Base-by-base conservation (phyloP, 2,329 filamentous ascomycete genomes). In the Pyricularia sp. region DNA sequence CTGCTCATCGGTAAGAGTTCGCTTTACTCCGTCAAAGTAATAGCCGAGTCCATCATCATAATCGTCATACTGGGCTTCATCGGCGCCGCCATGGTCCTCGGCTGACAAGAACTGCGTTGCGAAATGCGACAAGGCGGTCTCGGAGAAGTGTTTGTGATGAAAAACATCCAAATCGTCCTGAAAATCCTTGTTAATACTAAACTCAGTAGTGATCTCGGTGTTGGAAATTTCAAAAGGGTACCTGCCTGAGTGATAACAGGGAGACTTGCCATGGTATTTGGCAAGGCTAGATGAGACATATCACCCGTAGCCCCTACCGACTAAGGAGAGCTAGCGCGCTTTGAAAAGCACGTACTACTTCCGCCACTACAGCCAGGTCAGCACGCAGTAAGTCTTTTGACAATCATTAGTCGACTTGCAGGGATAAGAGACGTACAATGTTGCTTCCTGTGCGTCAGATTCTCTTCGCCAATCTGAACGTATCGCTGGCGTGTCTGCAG, bases 1-100 rank as follows among this genome's bases (percentile, higher is more conserved):
- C 81, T 97, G 92, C 73, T 93, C 92, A 75, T 97, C 92, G 11
- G 94, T 97, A 74, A 98, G 83, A 23, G 93, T 97, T 59, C 94
- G 90, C 77, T 95, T 95, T 71, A 89, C 87, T 3, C 94, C 94
- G 75, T 98, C 94, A 0, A 86, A 79, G 73, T 98, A 98, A 78
- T 92, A 94, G 23, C 93, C 94, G 20, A 97, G 82, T 0, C 81
- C 87, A 75, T 92, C 90, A 58, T 89, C 86, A 30, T 89, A 87
- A 31, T 85, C 83, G n/a, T 89, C 86, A 30, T 89, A 87, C 31
- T 85, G 83, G n/a, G 70, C 71, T 23, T 79, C 75, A 6, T 79
- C 77, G 55, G 78, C 72, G 23, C 73, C 70, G 12, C 72, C 63
- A 1, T 75, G 71, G 31, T 75, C 70, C 50, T 74, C 72, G 11